Evolutionary conservation across 441 rosid genomes (phyloP).

Genomic region (Metrosideros polymorpha): DNA sequence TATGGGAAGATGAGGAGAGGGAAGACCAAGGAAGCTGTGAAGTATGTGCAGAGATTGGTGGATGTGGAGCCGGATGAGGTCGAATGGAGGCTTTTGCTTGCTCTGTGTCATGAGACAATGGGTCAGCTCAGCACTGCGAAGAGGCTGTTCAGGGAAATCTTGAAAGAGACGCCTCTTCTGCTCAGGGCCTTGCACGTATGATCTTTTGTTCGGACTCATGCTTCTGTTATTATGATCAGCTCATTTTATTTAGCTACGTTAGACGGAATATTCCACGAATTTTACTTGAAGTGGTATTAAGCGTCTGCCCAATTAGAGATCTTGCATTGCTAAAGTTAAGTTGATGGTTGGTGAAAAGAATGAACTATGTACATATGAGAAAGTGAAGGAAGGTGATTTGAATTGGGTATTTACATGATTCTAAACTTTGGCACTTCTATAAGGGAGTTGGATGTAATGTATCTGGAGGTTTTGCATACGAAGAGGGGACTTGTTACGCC

Average conservation of each 20-base stretch:
- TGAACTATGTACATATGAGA: background rate
- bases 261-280: background rate
- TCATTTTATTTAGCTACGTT: background rate
- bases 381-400: background rate
- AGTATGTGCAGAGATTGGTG: slow-evolving; percentile 51
- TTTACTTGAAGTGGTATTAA: background rate
- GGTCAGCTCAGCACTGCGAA: slow-evolving; percentile 61
- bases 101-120: slow-evolving; percentile 76
- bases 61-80: slow-evolving; percentile 56
- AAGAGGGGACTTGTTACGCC: background rate
- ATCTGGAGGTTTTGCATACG: background rate
- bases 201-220: background rate
- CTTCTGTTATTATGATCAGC: background rate
- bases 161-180: slow-evolving; percentile 65
- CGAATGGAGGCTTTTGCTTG: slow-evolving; percentile 91
- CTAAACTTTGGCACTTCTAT: background rate
- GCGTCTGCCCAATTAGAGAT: background rate
- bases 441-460: background rate
- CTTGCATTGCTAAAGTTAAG: background rate
- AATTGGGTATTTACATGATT: background rate
- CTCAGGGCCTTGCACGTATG: slow-evolving; percentile 89
- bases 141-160: slow-evolving; percentile 49
- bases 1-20: slow-evolving; percentile 75
- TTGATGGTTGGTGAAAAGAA: background rate
- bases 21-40: slow-evolving; percentile 48